phyloP scores from a whole-genome alignment of 2,329 filamentous ascomycete genomes.

The Laburnicola sp. region DNA sequence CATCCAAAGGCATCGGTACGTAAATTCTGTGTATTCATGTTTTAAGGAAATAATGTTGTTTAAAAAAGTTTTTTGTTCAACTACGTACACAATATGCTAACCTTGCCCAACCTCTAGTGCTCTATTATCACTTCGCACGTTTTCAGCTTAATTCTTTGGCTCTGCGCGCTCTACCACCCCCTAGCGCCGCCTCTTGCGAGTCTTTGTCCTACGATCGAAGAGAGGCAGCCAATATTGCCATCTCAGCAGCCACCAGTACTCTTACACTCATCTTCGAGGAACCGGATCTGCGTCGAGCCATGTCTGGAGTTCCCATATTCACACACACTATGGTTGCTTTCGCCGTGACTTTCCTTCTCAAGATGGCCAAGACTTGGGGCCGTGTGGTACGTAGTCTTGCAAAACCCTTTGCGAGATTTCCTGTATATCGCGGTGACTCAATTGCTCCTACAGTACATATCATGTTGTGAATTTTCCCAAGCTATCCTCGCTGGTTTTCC shows the following conservation, averaged over 20 bases:
- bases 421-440: too few species aligned
- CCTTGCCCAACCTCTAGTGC: slow-evolving; percentile 25
- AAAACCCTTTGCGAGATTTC: too few species aligned
- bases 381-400: slow-evolving; percentile 19
- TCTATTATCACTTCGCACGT: slow-evolving; percentile 60
- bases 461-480: too few species aligned
- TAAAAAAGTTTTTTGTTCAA: too few species aligned
- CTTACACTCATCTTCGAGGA: slow-evolving; percentile 53
- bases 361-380: slow-evolving; percentile 53
- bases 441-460: too few species aligned
- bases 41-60: too few species aligned
- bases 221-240: slow-evolving; percentile 47
- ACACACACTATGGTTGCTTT: slow-evolving; percentile 59
- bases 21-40: too few species aligned
- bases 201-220: slow-evolving; percentile 49
- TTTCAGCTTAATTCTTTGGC: slow-evolving; percentile 57
- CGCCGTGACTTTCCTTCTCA: slow-evolving; percentile 56
- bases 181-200: slow-evolving; percentile 51
- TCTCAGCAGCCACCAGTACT: slow-evolving; percentile 52
- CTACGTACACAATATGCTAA: too few species aligned
- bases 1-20: slow-evolving; percentile 51
- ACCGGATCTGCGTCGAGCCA: slow-evolving; percentile 48
- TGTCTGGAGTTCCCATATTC: slow-evolving; percentile 54
- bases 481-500: too few species aligned
- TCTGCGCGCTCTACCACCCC: slow-evolving; percentile 47